Percentiles rank a stretch among this genome's conserved stretches.
Evolutionary conservation across 2,329 filamentous ascomycete species (phyloP).

Genomic region (Claviceps pazoutovae): DNA sequence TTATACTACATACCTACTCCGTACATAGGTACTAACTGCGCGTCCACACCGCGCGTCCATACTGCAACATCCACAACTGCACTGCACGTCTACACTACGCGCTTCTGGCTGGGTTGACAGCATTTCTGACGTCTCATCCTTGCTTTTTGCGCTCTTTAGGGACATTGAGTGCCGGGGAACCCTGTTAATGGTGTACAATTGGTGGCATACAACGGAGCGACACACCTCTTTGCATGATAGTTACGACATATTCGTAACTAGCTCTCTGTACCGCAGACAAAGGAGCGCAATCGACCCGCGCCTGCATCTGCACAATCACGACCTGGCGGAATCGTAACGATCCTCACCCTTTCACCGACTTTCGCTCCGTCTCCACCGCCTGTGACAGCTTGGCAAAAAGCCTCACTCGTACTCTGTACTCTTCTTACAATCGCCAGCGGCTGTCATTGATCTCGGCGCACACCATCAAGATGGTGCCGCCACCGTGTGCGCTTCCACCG

Average conservation of each 20-base stretch:
- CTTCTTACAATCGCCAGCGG: not conserved
- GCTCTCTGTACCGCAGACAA: not conserved
- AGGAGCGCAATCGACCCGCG: not conserved
- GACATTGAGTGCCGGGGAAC: not conserved
- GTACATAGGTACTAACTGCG: no score
- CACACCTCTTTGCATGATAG: not conserved
- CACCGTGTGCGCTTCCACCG: conserved; percentile 50
- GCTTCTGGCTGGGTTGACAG: not conserved
- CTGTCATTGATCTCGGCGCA: not conserved
- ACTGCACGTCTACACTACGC: not conserved
- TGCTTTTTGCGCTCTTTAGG: not conserved
- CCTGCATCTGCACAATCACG: not conserved
- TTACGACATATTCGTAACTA: not conserved
- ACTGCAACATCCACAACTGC: not conserved
- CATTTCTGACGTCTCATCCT: not conserved
- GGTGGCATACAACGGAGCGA: not conserved
- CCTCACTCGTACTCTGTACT: not conserved
- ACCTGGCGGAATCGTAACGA: not conserved
- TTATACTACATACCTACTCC: no score
- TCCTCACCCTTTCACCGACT: not conserved
- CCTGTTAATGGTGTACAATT: not conserved
- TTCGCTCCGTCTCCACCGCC: not conserved
- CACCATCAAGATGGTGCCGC: conserved; percentile 32
- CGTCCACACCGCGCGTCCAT: not conserved
- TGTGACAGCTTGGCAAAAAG: not conserved